phyloP scores from a whole-genome alignment of 441 rosid genomes.

The Eutrema salsugineum region DNA sequence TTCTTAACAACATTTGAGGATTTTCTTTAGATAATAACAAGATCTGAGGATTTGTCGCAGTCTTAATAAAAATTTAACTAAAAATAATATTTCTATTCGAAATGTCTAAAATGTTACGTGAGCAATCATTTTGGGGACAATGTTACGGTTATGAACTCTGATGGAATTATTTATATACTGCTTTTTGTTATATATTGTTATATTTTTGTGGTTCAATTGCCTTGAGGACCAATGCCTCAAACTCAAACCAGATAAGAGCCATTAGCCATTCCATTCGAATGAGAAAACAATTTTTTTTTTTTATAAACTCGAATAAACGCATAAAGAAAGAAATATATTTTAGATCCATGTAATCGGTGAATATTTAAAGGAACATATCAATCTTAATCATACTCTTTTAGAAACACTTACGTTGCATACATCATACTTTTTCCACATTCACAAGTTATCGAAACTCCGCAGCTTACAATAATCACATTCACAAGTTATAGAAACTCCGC shows the following conservation, averaged over 20 bases:
- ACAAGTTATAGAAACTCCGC: background rate
- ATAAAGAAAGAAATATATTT: no score
- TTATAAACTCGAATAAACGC: background rate
- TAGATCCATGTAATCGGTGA: background rate
- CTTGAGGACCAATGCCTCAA: background rate
- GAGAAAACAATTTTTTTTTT: background rate
- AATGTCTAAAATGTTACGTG: no score
- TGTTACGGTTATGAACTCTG: background rate
- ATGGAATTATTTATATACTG: background rate
- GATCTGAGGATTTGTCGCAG: constrained; percentile 5
- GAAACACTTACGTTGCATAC: background rate
- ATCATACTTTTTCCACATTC: background rate
- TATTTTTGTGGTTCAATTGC: background rate
- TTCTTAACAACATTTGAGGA: background rate
- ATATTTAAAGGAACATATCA: background rate
- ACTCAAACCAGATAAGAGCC: background rate
- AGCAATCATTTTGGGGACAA: background rate
- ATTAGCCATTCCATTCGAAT: background rate
- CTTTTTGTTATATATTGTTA: background rate
- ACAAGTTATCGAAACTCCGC: background rate
- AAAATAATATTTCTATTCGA: no score
- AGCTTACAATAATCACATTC: background rate
- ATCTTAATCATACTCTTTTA: background rate
- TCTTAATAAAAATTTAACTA: background rate
- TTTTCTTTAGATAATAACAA: background rate